phyloP scores from a whole-genome alignment of 345 rosid genomes.

The Carallia pectinifolia region DNA sequence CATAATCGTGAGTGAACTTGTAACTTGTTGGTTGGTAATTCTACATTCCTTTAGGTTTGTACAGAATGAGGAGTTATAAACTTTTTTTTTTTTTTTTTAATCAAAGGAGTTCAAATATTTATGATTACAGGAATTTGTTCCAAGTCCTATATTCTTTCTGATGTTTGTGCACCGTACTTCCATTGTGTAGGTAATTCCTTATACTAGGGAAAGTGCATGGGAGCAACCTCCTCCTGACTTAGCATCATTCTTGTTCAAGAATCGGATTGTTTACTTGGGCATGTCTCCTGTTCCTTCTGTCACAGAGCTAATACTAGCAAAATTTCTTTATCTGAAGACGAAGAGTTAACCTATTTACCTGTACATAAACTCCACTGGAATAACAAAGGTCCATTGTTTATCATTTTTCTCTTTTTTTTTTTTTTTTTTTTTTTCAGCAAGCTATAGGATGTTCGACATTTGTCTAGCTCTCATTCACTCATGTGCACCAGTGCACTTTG shows the following conservation, averaged over 20 bases:
- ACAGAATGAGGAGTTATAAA: neutral
- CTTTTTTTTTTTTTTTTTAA: too few species aligned
- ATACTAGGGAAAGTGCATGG: constrained; percentile 62
- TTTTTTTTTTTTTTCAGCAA: too few species aligned
- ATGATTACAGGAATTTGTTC: neutral
- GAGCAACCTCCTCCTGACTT: constrained; percentile 96
- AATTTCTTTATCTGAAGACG: constrained; percentile 88
- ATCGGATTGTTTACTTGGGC: constrained; percentile 89
- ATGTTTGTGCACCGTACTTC: neutral
- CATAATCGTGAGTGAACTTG: neutral
- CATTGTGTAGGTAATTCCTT: constrained; percentile 75
- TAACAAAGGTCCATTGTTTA: constrained; percentile 55
- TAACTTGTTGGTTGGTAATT: neutral
- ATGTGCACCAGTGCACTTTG: too few species aligned
- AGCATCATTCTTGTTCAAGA: constrained; percentile 76
- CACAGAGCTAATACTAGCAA: constrained; percentile 75
- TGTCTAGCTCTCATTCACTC: too few species aligned
- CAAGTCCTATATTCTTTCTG: neutral
- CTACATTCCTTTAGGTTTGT: neutral
- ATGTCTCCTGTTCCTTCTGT: constrained; percentile 94
- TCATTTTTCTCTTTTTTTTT: too few species aligned
- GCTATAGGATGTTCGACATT: too few species aligned
- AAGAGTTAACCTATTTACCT: constrained; percentile 77
- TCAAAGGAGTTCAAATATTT: neutral
- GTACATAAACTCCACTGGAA: constrained; percentile 94